phyloP scores from a whole-genome alignment of 2,329 filamentous ascomycete species.

The Westerdykella ornata region DNA sequence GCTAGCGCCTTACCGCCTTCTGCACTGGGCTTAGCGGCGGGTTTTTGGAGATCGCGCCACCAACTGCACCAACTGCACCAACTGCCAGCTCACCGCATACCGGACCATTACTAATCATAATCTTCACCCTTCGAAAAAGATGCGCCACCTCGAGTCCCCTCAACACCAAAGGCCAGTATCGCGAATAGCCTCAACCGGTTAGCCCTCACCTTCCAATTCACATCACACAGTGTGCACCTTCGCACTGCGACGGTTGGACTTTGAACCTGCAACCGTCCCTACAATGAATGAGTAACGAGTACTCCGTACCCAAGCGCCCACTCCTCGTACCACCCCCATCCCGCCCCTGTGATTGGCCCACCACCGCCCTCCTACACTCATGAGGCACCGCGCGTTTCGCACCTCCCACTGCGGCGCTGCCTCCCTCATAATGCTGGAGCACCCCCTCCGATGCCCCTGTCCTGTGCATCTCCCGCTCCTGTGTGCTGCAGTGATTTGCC shows the following conservation, averaged over 20 bases:
- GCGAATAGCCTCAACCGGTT: no score
- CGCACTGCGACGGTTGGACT: not conserved
- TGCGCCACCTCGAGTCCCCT: conserved; percentile 3
- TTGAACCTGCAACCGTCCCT: no score
- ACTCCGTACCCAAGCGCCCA: no score
- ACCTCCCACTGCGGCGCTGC: conserved; percentile 26
- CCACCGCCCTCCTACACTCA: conserved; percentile 25
- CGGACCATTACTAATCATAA: not conserved
- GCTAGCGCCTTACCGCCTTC: conserved; percentile 15
- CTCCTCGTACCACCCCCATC: conserved; percentile 15
- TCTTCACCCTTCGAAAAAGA: conserved; percentile 5
- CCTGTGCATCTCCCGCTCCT: conserved; percentile 21
- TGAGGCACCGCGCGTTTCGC: conserved; percentile 33
- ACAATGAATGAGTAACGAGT: no score
- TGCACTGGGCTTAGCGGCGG: conserved; percentile 3
- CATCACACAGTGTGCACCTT: no score
- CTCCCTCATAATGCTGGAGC: conserved; percentile 32
- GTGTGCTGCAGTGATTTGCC: conserved; percentile 18
- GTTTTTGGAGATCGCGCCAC: not conserved
- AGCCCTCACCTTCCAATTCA: no score
- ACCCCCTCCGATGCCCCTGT: conserved; percentile 18
- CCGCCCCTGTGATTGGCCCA: conserved; percentile 24
- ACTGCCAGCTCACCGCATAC: conserved; percentile 1
- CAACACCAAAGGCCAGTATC: not conserved
- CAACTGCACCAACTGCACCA: conserved; percentile 13